Evolutionary conservation across 352 stramenopile genomes (phyloP).

Genomic region (Globisporangium nunn): DNA sequence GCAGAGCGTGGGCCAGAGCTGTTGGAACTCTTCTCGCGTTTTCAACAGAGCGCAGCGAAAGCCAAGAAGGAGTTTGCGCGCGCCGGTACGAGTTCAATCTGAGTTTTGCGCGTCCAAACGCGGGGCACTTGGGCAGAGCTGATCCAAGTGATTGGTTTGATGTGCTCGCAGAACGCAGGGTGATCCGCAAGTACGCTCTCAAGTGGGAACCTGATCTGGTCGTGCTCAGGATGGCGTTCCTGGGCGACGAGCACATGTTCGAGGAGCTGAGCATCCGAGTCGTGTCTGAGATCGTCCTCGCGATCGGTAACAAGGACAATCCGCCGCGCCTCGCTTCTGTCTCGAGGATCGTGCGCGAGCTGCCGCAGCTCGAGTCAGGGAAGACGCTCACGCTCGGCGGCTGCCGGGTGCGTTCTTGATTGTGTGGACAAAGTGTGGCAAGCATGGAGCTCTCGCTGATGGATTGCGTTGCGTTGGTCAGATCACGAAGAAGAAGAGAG

Average conservation of each 20-base stretch:
- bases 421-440: neutral
- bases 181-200: slow-evolving; percentile 41
- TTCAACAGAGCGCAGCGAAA: slow-evolving; percentile 38
- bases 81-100: slow-evolving; percentile 17
- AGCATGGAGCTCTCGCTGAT: neutral
- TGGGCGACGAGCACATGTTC: slow-evolving; percentile 47
- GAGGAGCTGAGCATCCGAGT: slow-evolving; percentile 63
- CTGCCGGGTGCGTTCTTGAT: slow-evolving; percentile 40
- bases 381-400: slow-evolving; percentile 66
- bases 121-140: neutral
- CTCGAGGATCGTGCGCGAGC: slow-evolving; percentile 28
- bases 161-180: slow-evolving; percentile 26
- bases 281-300: slow-evolving; percentile 41
- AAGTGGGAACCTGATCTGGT: slow-evolving; percentile 17
- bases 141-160: neutral
- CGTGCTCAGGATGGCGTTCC: slow-evolving; percentile 31
- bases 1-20: slow-evolving; percentile 23
- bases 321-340: slow-evolving; percentile 59
- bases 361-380: slow-evolving; percentile 41
- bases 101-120: no score
- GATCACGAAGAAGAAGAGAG: slow-evolving; percentile 31
- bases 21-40: slow-evolving; percentile 34
- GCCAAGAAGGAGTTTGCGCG: slow-evolving; percentile 45
- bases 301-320: slow-evolving; percentile 44
- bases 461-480: neutral